Percentiles rank a stretch among this genome's conserved stretches.
Conservation (phyloP, 1,284 basidiomycete species). For the Boletellus deceptivus region DNA sequence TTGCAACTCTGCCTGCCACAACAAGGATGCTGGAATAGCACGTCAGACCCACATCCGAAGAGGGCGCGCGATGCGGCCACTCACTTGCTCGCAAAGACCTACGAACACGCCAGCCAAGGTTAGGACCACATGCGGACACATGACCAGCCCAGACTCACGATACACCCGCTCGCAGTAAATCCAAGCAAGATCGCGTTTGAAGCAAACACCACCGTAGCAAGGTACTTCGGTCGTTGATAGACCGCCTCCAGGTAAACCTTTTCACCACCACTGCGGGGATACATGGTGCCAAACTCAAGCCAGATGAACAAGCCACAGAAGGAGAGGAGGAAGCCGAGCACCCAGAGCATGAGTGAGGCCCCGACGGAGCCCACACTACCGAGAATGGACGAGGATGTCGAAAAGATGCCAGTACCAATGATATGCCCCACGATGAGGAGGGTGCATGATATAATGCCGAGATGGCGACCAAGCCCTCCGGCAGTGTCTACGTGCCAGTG, state of each 20-base stretch:
- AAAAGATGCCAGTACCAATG: slow-evolving; percentile 65
- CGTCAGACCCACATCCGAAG: not conserved
- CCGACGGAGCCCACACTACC: slow-evolving; percentile 49
- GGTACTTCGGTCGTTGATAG: slow-evolving; percentile 44
- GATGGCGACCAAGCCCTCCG: slow-evolving; percentile 51
- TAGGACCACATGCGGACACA: not conserved
- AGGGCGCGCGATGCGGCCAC: not conserved
- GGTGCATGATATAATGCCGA: slow-evolving; percentile 49
- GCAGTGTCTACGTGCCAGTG: slow-evolving; percentile 39
- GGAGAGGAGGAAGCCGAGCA: slow-evolving; percentile 52
- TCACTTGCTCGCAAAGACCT: slow-evolving; percentile 43
- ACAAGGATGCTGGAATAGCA: slow-evolving; percentile 44
- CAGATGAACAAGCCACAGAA: slow-evolving; percentile 54
- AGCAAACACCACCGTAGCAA: slow-evolving; percentile 49
- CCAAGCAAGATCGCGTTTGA: slow-evolving; percentile 48
- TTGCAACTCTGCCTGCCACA: slow-evolving; percentile 40
- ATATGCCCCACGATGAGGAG: slow-evolving; percentile 51
- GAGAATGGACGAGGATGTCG: slow-evolving; percentile 59
- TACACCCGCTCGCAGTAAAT: slow-evolving; percentile 56
- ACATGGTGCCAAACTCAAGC: slow-evolving; percentile 56
- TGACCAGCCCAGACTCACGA: slow-evolving; percentile 37
- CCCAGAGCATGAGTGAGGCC: slow-evolving; percentile 56
- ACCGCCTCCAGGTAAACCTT: slow-evolving; percentile 54
- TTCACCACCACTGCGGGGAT: slow-evolving; percentile 54
- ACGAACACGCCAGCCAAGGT: not conserved